A percentile compares a stretch with the other conserved stretches of the same genome.
Conservation (phyloP, 2,329 filamentous ascomycete genomes). For the Gaeumannomyces sp. region DNA sequence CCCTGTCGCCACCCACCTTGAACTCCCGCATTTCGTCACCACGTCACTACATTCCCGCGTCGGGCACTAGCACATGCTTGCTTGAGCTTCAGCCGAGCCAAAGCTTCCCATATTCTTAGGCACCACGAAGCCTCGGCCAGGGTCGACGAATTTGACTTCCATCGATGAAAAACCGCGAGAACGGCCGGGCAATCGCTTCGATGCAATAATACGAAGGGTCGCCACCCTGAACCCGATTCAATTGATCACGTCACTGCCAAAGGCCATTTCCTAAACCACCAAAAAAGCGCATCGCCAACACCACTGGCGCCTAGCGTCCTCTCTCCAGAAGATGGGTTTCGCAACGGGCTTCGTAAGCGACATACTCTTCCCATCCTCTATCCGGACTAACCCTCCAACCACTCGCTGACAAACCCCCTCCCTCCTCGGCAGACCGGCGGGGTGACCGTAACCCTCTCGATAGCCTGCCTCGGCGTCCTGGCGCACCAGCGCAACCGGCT, state of each 20-base stretch:
- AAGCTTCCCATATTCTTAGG: neutral
- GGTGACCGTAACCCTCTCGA: constrained; percentile 65
- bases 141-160: constrained; percentile 1
- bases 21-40: constrained; percentile 11
- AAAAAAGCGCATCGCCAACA: neutral
- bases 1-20: neutral
- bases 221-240: neutral
- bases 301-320: neutral
- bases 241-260: neutral
- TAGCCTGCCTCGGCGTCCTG: constrained; percentile 66
- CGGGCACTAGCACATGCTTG: neutral
- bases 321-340: constrained; percentile 58
- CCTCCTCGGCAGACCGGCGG: constrained; percentile 56
- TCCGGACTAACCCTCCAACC: neutral
- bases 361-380: neutral
- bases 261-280: neutral
- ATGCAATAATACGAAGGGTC: neutral
- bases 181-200: neutral
- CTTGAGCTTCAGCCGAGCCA: neutral
- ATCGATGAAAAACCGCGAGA: neutral
- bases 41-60: neutral
- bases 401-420: neutral
- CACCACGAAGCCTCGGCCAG: constrained; percentile 14
- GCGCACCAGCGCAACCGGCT: constrained; percentile 64
- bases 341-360: constrained; percentile 64